These are phyloP conservation scores for Mariannaea sp. DNA, from an alignment of 2,329 filamentous ascomycete species.

Conservation along the genomic window DNA sequence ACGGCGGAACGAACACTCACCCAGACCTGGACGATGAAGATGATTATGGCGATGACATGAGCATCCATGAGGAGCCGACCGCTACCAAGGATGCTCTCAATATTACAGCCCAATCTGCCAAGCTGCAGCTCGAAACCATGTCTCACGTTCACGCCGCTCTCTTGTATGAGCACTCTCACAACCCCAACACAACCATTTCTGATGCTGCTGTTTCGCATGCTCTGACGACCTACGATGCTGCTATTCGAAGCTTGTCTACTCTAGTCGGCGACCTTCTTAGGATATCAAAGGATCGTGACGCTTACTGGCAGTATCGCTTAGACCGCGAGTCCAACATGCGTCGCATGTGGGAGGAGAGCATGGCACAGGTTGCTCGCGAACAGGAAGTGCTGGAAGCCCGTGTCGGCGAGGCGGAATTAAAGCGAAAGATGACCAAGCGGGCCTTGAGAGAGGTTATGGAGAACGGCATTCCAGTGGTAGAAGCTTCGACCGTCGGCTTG, in stretches of 20 bases:
- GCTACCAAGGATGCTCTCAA: slow-evolving; percentile 92
- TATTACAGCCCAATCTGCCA: slow-evolving; percentile 94
- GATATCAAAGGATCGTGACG: slow-evolving; percentile 91
- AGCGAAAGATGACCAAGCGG: slow-evolving; percentile 85
- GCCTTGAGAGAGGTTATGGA: slow-evolving; percentile 86
- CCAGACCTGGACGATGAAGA: slow-evolving; percentile 70
- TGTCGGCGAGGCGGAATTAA: slow-evolving; percentile 87
- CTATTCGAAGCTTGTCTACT: slow-evolving; percentile 83
- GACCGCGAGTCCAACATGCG: slow-evolving; percentile 91
- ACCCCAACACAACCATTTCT: slow-evolving; percentile 73
- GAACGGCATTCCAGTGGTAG: slow-evolving; percentile 45
- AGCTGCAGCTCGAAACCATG: slow-evolving; percentile 88
- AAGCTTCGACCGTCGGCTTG: slow-evolving; percentile 37
- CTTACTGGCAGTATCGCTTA: slow-evolving; percentile 94
- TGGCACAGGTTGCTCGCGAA: slow-evolving; percentile 94
- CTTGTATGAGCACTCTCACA: slow-evolving; percentile 67
- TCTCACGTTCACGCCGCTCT: slow-evolving; percentile 84
- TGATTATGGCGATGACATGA: slow-evolving; percentile 75
- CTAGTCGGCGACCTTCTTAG: slow-evolving; percentile 86
- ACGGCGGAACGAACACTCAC: slow-evolving; percentile 42
- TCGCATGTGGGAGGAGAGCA: slow-evolving; percentile 98
- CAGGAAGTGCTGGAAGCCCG: slow-evolving; percentile 89
- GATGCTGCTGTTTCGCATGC: slow-evolving; percentile 79
- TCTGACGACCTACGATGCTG: slow-evolving; percentile 83
- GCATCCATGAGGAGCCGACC: slow-evolving; percentile 73